Evolutionary conservation across 495 filamentous ascomycete species (phyloP), one percentile per base, ranked within the genome.

Genomic region (Aspergillus cavernicola): DNA sequence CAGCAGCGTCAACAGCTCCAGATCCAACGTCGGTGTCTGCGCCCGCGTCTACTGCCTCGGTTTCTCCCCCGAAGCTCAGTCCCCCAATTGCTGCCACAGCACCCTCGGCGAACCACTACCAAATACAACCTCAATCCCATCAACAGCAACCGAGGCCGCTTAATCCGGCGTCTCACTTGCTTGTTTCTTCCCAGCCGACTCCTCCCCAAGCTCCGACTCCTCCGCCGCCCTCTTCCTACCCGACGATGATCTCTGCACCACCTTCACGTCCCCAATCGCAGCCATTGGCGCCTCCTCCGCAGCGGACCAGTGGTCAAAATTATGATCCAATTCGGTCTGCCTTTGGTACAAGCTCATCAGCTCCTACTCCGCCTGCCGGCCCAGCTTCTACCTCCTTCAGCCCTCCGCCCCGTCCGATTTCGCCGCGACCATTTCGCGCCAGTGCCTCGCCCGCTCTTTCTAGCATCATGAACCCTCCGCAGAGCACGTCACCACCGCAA

Each of bases 391-490:
- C 43, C 10, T 36, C 51, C 32, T 72, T 72, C 40, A 75, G 69
- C 51, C 72, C 74, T 53, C 48, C 70, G 47, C 32, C 60, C 62
- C 50, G 66, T 13, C 50, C 58, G 7, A 35, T 64, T 3, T 74
- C 73, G 5, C 73, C 72, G 6, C 68, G 60, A n/a, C 63, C 56
- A 35, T 86, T 83, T 62, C 82, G 87, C 44, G 88, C 90, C 15
- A 93, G 88, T 64, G 87, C 88, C 16, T 95, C 91, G 20, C 90
- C 91, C 7, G 89, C 91, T 0, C 96, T 96, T 55, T 84, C 89
- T 16, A 93, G 89, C 65, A 78, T 96, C 31, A 90, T 96, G 35
- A 90, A 96, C 55, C 89, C 88, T 7, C 83, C 87, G 65, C 10
- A 64, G 69, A 50, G 68, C 71, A 44, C 66, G 74, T 29, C 59